Conservation (phyloP, 257 asterid species). For the Leonotis leonurus region DNA sequence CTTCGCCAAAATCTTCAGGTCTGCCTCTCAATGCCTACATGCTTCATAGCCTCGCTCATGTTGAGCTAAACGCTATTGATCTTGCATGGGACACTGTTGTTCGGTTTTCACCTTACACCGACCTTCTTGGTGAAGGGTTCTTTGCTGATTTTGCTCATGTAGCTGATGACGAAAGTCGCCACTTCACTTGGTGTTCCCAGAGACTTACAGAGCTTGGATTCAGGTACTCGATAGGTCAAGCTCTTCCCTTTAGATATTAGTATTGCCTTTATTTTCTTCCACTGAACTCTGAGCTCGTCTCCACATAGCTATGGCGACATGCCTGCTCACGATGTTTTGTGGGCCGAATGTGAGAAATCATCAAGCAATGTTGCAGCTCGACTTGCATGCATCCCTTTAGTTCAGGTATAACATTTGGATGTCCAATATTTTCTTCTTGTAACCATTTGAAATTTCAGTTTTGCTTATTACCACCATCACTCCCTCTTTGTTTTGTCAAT, state of each 20-base stretch:
- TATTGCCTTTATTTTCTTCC: slow-evolving; percentile 12
- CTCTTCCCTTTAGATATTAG: neutral
- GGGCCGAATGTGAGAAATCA: slow-evolving; percentile 94
- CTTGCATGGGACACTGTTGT: slow-evolving; percentile 99
- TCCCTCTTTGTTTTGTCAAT: neutral
- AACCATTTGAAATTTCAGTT: neutral
- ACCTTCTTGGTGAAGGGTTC: slow-evolving; percentile 80
- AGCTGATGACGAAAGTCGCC: slow-evolving; percentile 97
- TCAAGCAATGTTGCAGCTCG: slow-evolving; percentile 81
- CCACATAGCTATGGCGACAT: slow-evolving; percentile 76
- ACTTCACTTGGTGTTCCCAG: slow-evolving; percentile 92
- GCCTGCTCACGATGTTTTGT: slow-evolving; percentile 86
- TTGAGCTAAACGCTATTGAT: slow-evolving; percentile 94
- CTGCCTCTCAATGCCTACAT: slow-evolving; percentile 85
- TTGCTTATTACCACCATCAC: neutral
- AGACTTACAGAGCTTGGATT: slow-evolving; percentile 84
- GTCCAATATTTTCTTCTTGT: neutral
- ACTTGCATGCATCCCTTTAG: slow-evolving; percentile 86
- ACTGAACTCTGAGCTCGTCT: slow-evolving; percentile 11
- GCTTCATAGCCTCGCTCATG: slow-evolving; percentile 97
- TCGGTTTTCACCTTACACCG: slow-evolving; percentile 63
- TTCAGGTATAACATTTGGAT: slow-evolving; percentile 45
- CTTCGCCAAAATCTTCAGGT: slow-evolving; percentile 61
- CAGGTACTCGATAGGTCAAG: slow-evolving; percentile 37
- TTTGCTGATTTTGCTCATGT: slow-evolving; percentile 92